These are phyloP conservation scores for Jamesozyma rosinii DNA, from an alignment of 805 yeast species.

Conservation along the genomic window DNA sequence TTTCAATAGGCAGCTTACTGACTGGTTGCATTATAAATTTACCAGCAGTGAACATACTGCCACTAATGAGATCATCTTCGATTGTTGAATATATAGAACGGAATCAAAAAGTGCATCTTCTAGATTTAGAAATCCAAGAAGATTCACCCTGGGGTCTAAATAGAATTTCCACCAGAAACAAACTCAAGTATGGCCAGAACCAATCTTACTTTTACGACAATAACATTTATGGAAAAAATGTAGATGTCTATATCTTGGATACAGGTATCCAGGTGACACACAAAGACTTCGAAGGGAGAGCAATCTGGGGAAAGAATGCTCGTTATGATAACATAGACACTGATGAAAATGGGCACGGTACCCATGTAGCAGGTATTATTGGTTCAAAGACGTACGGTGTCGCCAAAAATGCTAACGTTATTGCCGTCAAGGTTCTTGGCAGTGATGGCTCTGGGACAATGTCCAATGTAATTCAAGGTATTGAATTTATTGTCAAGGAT, in stretches of 20 bases:
- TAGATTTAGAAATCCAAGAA: constrained; percentile 56
- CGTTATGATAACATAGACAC: constrained; percentile 60
- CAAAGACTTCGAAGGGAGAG: constrained; percentile 74
- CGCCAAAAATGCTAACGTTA: constrained; percentile 68
- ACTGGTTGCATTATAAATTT: constrained; percentile 83
- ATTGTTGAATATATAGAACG: constrained; percentile 60
- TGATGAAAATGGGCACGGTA: constrained; percentile 92
- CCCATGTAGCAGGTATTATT: constrained; percentile 95
- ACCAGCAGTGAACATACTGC: constrained; percentile 63
- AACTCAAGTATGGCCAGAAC: constrained; percentile 57
- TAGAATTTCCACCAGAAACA: constrained; percentile 74
- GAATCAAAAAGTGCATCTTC: constrained; percentile 62
- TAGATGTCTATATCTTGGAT: constrained; percentile 79
- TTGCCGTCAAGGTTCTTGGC: constrained; percentile 76
- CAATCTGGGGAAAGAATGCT: constrained; percentile 75
- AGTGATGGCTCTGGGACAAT: constrained; percentile 76
- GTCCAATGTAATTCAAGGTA: constrained; percentile 79
- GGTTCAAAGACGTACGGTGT: constrained; percentile 75
- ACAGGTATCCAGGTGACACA: constrained; percentile 77
- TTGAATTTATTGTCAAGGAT: constrained; percentile 75
- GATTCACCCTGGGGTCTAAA: constrained; percentile 95
- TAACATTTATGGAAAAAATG: constrained; percentile 71
- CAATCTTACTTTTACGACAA: constrained; percentile 65
- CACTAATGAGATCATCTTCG: constrained; percentile 60
- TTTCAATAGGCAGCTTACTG: constrained; percentile 47